Evolutionary conservation across 2,329 filamentous ascomycete genomes (phyloP).

Genomic region (Sclerotiophoma versabilis): DNA sequence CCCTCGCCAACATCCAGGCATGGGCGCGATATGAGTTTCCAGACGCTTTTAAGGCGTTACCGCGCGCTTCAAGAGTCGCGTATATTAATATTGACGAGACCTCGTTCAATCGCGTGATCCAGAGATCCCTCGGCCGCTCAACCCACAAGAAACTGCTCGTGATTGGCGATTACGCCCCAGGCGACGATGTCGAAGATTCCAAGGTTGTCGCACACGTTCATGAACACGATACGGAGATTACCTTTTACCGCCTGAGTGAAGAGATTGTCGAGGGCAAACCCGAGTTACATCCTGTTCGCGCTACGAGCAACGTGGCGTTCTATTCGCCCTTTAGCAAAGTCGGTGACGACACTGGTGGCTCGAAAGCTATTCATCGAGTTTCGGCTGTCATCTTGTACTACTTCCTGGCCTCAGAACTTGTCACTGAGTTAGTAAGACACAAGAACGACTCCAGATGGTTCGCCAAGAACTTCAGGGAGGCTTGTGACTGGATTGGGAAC

Average conservation of each 20-base stretch:
- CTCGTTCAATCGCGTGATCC: conserved; percentile 34
- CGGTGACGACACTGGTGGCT: conserved; percentile 34
- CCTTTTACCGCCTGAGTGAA: conserved; percentile 36
- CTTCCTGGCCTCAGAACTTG: conserved; percentile 35
- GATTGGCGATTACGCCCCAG: conserved; percentile 39
- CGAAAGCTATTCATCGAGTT: conserved; percentile 37
- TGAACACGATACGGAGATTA: conserved; percentile 36
- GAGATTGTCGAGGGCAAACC: conserved; percentile 22
- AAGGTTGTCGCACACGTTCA: conserved; percentile 39
- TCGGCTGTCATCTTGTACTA: conserved; percentile 38
- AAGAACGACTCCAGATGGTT: conserved; percentile 38
- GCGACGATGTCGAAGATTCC: conserved; percentile 30
- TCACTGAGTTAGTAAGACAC: conserved; percentile 33
- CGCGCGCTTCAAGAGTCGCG: conserved; percentile 25
- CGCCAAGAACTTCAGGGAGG: conserved; percentile 38
- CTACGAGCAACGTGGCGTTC: conserved; percentile 38
- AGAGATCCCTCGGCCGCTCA: conserved; percentile 34
- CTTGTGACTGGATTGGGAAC: conserved; percentile 37
- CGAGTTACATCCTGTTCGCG: conserved; percentile 34
- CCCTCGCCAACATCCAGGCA: conserved; percentile 31
- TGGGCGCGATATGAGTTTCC: conserved; percentile 33
- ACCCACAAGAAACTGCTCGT: conserved; percentile 38
- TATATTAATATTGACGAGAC: conserved; percentile 37
- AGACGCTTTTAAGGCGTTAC: conserved; percentile 29
- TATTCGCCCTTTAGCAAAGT: conserved; percentile 38